Percentiles rank a stretch among this genome's conserved stretches.
Evolutionary conservation across 2,329 filamentous ascomycete species (phyloP).

Genomic region (Fusarium praegraminearum): DNA sequence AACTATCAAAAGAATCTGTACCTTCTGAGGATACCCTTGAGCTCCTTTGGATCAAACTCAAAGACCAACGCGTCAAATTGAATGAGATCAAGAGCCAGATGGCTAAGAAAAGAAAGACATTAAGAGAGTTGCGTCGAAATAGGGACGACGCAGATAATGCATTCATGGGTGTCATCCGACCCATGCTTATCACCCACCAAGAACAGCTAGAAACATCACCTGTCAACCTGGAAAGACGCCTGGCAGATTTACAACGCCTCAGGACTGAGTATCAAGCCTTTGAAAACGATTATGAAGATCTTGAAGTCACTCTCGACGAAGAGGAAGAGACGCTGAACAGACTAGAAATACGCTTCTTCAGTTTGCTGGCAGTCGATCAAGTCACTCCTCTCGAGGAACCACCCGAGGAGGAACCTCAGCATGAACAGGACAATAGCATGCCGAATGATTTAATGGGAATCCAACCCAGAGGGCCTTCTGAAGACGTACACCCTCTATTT

Average conservation of each 20-base stretch:
- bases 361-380: conserved; percentile 51
- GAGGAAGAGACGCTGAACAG: conserved; percentile 52
- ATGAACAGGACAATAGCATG: conserved; percentile 36
- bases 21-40: conserved; percentile 51
- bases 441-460: conserved; percentile 55
- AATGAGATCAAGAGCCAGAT: conserved; percentile 50
- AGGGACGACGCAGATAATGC: conserved; percentile 56
- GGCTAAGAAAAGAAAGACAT: conserved; percentile 49
- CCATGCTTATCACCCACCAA: conserved; percentile 50
- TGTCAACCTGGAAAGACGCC: conserved; percentile 46
- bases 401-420: conserved; percentile 14
- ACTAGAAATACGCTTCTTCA: conserved; percentile 56
- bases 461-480: conserved; percentile 49
- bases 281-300: conserved; percentile 54
- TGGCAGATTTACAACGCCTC: conserved; percentile 54
- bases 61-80: conserved; percentile 50
- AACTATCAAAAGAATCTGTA: conserved; percentile 28
- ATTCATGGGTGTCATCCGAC: conserved; percentile 56
- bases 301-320: conserved; percentile 53
- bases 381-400: conserved; percentile 22
- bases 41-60: conserved; percentile 53
- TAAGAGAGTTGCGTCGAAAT: conserved; percentile 50
- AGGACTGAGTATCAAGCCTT: conserved; percentile 54
- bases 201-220: conserved; percentile 37
- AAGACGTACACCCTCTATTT: conserved; percentile 63